Evolutionary conservation across 2,329 filamentous ascomycete genomes (phyloP).

Genomic region (Talaromyces sp.): DNA sequence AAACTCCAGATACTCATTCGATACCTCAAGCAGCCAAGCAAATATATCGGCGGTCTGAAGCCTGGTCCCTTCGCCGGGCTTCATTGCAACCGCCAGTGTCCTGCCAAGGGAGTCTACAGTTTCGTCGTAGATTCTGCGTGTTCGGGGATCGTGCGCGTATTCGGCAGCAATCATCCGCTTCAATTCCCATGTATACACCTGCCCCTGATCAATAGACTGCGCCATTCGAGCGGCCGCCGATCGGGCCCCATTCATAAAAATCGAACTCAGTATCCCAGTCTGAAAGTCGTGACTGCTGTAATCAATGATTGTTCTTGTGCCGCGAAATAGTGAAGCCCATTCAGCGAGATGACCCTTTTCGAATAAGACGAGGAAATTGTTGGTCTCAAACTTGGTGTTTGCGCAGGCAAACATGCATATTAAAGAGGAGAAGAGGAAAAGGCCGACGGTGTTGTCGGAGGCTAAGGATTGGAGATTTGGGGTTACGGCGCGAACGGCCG

Average conservation of each 20-base stretch:
- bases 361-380: conserved; percentile 37
- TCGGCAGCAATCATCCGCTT: not conserved
- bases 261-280: conserved; percentile 19
- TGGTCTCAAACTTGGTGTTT: conserved; percentile 31
- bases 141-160: not conserved
- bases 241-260: conserved; percentile 23
- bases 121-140: conserved; percentile 19
- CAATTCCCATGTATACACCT: conserved; percentile 12
- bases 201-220: conserved; percentile 18
- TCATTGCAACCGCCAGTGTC: conserved; percentile 18
- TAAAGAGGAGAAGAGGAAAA: conserved; percentile 44
- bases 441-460: conserved; percentile 34
- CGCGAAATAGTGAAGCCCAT: conserved; percentile 42
- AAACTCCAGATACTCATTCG: conserved; percentile 24
- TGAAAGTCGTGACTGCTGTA: conserved; percentile 27
- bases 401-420: conserved; percentile 41
- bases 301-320: conserved; percentile 36
- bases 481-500: conserved; percentile 32
- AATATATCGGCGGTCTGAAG: conserved; percentile 27
- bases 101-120: conserved; percentile 23
- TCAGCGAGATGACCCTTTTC: conserved; percentile 32
- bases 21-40: conserved; percentile 26
- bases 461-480: conserved; percentile 35
- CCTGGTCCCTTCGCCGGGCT: conserved; percentile 3
- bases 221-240: conserved; percentile 9